Evolutionary conservation across 345 rosid genomes (phyloP).

Genomic region (Linum lewisii): DNA sequence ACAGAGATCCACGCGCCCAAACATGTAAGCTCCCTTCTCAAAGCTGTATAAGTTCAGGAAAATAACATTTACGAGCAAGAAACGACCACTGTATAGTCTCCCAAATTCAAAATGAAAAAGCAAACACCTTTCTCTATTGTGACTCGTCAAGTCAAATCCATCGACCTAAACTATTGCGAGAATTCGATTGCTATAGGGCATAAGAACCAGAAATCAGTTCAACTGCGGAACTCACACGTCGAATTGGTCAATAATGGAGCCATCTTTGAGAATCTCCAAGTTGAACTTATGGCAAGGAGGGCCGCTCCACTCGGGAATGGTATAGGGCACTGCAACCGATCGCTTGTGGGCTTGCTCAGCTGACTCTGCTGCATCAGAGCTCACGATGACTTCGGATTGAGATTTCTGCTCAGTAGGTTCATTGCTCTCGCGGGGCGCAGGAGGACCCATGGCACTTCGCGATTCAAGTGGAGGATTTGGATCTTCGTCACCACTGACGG

Average conservation of each 20-base stretch:
- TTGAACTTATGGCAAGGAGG: slow-evolving; percentile 52
- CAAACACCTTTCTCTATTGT: neutral
- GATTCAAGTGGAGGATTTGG: neutral
- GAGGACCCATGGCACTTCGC: neutral
- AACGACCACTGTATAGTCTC: neutral
- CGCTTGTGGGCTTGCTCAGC: slow-evolving; percentile 1
- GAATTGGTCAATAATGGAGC: slow-evolving; percentile 52
- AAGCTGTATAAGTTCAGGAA: slow-evolving; percentile 24
- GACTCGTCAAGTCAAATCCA: too few species aligned
- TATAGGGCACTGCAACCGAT: slow-evolving; percentile 43
- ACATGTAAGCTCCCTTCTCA: slow-evolving; percentile 92
- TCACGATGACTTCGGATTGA: neutral
- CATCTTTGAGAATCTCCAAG: slow-evolving; percentile 82
- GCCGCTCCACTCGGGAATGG: slow-evolving; percentile 86
- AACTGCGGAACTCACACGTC: slow-evolving; percentile 35
- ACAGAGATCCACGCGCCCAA: slow-evolving; percentile 80
- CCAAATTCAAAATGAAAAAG: neutral
- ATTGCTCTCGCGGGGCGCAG: neutral
- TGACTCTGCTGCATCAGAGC: neutral
- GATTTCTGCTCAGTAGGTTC: neutral
- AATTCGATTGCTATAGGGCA: neutral
- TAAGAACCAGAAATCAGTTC: neutral
- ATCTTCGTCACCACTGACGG: neutral
- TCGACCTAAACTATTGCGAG: neutral
- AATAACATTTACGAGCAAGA: neutral